These are phyloP conservation scores for Heritiera littoralis DNA, from an alignment of 345 rosid species.

Conservation along the genomic window DNA sequence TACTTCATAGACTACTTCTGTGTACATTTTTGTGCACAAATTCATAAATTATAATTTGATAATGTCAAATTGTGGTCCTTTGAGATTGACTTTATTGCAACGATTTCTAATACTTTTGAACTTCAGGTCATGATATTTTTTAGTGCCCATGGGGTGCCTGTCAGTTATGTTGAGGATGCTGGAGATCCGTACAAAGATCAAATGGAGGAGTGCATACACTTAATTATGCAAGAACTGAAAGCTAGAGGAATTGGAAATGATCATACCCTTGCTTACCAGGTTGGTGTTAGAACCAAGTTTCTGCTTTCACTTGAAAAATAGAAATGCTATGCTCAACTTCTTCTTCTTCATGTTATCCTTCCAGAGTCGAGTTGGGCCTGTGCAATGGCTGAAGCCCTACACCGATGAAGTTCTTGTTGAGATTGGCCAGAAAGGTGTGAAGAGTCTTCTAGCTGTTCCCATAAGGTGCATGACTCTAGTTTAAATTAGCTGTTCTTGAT, in stretches of 20 bases:
- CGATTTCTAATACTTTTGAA: constrained; percentile 23
- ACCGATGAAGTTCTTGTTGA: constrained; percentile 91
- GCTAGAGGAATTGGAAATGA: constrained; percentile 69
- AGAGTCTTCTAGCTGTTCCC: constrained; percentile 89
- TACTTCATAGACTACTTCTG: neutral
- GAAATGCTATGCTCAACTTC: neutral
- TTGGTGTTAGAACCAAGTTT: constrained; percentile 32
- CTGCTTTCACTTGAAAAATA: neutral
- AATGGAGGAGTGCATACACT: constrained; percentile 87
- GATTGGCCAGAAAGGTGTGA: constrained; percentile 91
- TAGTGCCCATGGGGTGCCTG: constrained; percentile 97
- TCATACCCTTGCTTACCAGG: constrained; percentile 90
- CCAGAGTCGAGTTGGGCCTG: constrained; percentile 99
- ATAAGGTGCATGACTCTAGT: constrained; percentile 55
- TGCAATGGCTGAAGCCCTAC: constrained; percentile 93
- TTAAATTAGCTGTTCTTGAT: neutral
- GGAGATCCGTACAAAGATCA: constrained; percentile 95
- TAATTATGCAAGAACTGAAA: constrained; percentile 85
- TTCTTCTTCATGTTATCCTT: neutral
- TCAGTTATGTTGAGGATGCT: constrained; percentile 79
- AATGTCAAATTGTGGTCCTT: neutral
- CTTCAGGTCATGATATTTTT: constrained; percentile 82
- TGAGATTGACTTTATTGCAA: constrained; percentile 11
- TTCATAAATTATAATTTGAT: neutral
- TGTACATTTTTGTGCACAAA: neutral